Conservation (phyloP, 306 rosid species). For the Luffa acutangula region DNA sequence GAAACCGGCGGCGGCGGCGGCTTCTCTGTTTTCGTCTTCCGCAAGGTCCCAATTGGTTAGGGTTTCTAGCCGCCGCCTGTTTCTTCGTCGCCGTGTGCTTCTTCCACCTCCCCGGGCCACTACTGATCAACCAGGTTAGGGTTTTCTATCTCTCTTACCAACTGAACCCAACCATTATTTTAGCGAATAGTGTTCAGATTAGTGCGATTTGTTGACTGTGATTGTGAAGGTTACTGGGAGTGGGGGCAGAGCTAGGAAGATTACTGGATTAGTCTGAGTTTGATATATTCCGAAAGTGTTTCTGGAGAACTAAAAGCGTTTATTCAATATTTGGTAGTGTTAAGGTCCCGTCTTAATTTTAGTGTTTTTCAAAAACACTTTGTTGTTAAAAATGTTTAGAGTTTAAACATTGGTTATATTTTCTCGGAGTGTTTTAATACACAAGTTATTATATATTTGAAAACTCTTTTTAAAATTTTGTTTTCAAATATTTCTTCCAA, state of each 20-base stretch:
- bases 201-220: not conserved
- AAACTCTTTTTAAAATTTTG: too few species aligned
- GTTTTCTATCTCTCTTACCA: not conserved
- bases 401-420: too few species aligned
- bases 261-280: too few species aligned
- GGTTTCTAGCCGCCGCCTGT: slow-evolving; percentile 28
- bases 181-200: not conserved
- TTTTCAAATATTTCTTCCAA: too few species aligned
- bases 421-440: too few species aligned
- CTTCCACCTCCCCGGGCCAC: slow-evolving; percentile 48
- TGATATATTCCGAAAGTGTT: too few species aligned
- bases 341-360: too few species aligned
- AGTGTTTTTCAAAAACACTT: too few species aligned
- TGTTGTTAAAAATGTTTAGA: too few species aligned
- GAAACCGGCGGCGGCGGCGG: slow-evolving; percentile 37
- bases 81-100: slow-evolving; percentile 40
- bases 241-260: not conserved
- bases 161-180: not conserved
- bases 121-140: slow-evolving; percentile 63
- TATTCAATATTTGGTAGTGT: too few species aligned
- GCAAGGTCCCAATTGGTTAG: slow-evolving; percentile 31
- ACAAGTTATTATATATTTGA: too few species aligned
- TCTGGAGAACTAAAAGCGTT: too few species aligned
- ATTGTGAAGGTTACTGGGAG: not conserved
- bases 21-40: slow-evolving; percentile 27